Base-by-base conservation (phyloP, 208 protist species). In the Lotmaria passim region DNA sequence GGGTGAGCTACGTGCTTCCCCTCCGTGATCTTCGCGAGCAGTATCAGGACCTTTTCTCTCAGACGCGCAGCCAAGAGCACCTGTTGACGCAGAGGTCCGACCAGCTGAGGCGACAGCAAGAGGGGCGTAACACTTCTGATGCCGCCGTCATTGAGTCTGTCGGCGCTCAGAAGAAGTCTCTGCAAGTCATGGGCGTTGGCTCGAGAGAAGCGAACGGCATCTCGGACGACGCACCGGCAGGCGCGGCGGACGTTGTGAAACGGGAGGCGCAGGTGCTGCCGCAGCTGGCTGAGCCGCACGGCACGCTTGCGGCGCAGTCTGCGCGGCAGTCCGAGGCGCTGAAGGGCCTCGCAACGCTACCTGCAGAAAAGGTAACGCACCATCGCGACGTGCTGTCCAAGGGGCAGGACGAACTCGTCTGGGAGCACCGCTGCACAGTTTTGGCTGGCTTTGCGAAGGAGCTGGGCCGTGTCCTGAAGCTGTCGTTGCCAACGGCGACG, bases 101-200 rank as follows among this genome's bases (percentile, higher is more conserved):
- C 0, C 10, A 64, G 19, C 17, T 43, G 12, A 21, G 7, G 10
- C 17, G 8, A n/a, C 24, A 50, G 33, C 56, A 30, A 14, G 17
- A 8, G 2, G 10, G 1, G 30, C 39, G 50, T 24, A 19, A 47
- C 11, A n/a, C 31, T 1, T 38, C 64, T 7, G 55, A 57, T n/a
- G 2, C 46, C 11, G 66, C 56, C 8, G 55, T 34, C 3, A 4
- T 65, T 5, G 28, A 23, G 2, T 48, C 64, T 26, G 30, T 26
- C 19, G 31, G 43, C 7, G 44, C 15, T 6, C 66, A 73, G 21
- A 34, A 64, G 31, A 41, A 55, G 56, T 63, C 36, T 21, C 56
- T 30, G 26, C 23, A 41, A 4, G 6, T 33, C 0, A 17, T 53
- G 19, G 66, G 46, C 8, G 23, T 41, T 10, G 46, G 7, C 10